Base-by-base conservation (phyloP, 2,329 filamentous ascomycete species). In the Coleophoma eucalyptorum region DNA sequence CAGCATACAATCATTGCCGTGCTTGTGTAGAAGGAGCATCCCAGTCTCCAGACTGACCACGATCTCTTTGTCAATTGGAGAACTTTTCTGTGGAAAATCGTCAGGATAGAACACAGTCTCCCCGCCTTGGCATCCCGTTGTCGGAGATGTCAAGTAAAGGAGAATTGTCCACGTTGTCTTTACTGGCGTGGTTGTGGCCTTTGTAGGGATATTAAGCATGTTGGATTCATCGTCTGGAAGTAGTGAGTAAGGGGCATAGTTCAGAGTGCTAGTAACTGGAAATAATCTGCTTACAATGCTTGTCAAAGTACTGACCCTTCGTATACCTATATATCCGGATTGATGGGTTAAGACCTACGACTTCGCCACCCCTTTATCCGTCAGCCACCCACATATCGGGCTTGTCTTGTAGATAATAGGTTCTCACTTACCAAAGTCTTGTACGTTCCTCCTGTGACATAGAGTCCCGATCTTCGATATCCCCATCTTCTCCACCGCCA, bases 31-130 rank as follows among this genome's bases (percentile, higher is more conserved):
- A 26, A 97, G 74, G 33, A 90, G 80, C 78, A 93, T 87, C 2
- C 93, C 93, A n/a, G 86, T 86, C 66, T 96, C 89, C 11, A 89
- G 81, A 1, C 78, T 78, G 6, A 95, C 83, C 1, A 83, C 77
- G 46, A 96, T 80, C 16, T 87, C 88, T 59, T 88, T 81, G 16
- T 77, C 51, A 7, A 65, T 60, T 51, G 69, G 67, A 56, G 67
- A 67, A 55, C 70, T 71, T 49, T 71, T 76, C 16, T 75, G 65
- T 3, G 76, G 68, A 53, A 73, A 72, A 59, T 83, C 79, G 55
- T 89, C 83, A 0, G 89, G 89, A 65, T 95, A 95, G 68, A 97
- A 97, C 32, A 94, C 89, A 0, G 93, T 97, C 69, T 96, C 90
- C 32, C 93, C 93, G 19, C 93, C 93, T 19, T 80, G 68, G 61